Base-by-base conservation (phyloP, 2,329 filamentous ascomycete species). In the Aureobasidium leucospermi region DNA sequence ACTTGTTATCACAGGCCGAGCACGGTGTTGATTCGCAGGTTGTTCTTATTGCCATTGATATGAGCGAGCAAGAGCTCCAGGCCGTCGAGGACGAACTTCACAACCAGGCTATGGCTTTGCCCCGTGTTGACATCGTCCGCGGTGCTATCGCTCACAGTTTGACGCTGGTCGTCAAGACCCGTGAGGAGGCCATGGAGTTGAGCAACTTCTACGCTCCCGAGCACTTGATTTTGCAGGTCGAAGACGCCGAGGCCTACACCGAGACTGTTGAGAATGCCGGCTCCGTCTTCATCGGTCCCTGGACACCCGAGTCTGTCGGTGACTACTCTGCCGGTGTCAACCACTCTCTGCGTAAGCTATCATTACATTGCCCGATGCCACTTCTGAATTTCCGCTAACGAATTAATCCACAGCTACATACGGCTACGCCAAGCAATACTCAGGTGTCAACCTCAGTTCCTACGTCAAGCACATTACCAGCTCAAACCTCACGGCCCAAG, bases 251-350 rank as follows among this genome's bases (percentile, higher is more conserved):
- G 67, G 78, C 82, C 61, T 80, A 87, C 3, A 86, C 96, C 0
- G 85, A 89, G 38, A 76, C 87, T 71, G 91, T 99, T 28, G 83
- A 91, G 76, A 96, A 99, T 67, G 94, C 94, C 2, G 94, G 94
- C 16, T 96, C 90, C 71, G 92, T 99, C 6, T 99, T 99, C 71
- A 86, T 97, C 64, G 94, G 94, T 9, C 81, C 88, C 65, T 99
- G 94, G 94, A 97, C 94, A 0, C 94, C 94, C 6, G 94, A 99
- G 76, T 96, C 90, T 72, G 94, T 99, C 3, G 94, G 94, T 47
- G 94, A 99, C 73, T 99, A 99, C 77, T 96, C 91, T 64, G 94
- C 94, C 57, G 94, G 94, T 69, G 94, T 99, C 43, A 99, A 99
- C 74, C 94, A 99, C 79, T 95, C 90, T 61, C 78, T 99, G 65